Evolutionary conservation across 2,329 filamentous ascomycete genomes (phyloP).

Genomic region (Grosmannia clavigera): DNA sequence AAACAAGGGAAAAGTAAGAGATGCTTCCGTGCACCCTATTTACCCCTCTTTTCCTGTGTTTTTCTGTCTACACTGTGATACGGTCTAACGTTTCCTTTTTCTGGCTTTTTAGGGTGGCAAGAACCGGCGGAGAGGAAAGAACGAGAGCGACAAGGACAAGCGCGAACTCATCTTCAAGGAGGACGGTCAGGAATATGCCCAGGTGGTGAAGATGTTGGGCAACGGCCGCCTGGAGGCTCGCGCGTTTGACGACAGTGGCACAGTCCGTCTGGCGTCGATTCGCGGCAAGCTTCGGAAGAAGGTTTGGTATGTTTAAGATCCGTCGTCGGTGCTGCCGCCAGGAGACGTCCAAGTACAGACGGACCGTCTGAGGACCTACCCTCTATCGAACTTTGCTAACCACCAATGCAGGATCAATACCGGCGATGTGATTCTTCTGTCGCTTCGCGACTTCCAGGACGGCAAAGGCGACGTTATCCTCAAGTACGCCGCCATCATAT

Average conservation of each 20-base stretch:
- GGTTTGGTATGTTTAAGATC: slow-evolving; percentile 66
- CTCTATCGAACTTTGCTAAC: neutral
- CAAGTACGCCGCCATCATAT: slow-evolving; percentile 42
- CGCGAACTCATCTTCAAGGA: slow-evolving; percentile 98
- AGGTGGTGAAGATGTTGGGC: slow-evolving; percentile 48
- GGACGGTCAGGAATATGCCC: slow-evolving; percentile 70
- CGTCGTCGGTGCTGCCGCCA: slow-evolving; percentile 45
- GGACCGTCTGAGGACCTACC: neutral
- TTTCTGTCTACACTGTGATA: slow-evolving; percentile 20
- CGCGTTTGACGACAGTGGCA: slow-evolving; percentile 90
- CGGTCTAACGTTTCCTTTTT: slow-evolving; percentile 1
- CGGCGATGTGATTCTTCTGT: slow-evolving; percentile 82
- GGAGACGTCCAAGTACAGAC: neutral
- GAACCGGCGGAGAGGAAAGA: slow-evolving; percentile 96
- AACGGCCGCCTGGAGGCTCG: slow-evolving; percentile 70
- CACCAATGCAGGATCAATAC: slow-evolving; percentile 43
- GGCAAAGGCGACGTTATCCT: slow-evolving; percentile 87
- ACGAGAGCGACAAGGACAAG: slow-evolving; percentile 98
- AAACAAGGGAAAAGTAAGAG: slow-evolving; percentile 91
- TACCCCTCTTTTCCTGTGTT: slow-evolving; percentile 2
- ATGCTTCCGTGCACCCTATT: neutral
- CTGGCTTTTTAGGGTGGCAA: slow-evolving; percentile 57
- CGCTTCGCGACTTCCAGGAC: slow-evolving; percentile 73
- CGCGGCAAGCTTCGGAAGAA: slow-evolving; percentile 98
- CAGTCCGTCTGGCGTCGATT: slow-evolving; percentile 55